Evolutionary conservation across 768 basidiomycete genomes (phyloP).

Genomic region (Termitomyces eurrhizus): DNA sequence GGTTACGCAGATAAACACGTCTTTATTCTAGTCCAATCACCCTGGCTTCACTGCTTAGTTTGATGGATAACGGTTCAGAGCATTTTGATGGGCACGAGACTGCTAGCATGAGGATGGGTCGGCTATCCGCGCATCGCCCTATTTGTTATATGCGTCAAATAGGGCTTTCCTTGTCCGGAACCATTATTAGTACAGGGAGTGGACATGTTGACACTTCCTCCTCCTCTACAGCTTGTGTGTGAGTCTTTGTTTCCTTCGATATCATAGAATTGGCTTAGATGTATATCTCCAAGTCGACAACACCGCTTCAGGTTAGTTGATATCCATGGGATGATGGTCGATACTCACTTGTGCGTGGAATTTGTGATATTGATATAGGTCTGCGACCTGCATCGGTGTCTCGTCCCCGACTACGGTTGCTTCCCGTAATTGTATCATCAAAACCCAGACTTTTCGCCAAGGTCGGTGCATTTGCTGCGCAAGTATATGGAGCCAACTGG

Average conservation of each 20-base stretch:
- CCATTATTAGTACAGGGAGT: constrained; percentile 29
- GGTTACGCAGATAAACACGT: too few relatives aligned
- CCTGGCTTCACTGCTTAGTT: not conserved
- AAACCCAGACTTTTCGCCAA: constrained; percentile 14
- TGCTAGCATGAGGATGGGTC: not conserved
- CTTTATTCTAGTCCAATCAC: too few relatives aligned
- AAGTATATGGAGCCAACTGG: constrained; percentile 38
- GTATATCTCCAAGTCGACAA: constrained; percentile 28
- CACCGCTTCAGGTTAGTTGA: constrained; percentile 21
- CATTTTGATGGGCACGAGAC: not conserved
- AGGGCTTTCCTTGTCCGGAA: constrained; percentile 34
- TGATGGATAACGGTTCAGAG: not conserved
- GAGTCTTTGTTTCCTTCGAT: constrained; percentile 10
- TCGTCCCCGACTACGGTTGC: not conserved
- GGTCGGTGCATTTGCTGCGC: constrained; percentile 28
- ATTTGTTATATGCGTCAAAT: constrained; percentile 5
- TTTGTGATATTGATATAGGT: not conserved
- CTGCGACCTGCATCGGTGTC: constrained; percentile 7
- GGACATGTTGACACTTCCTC: constrained; percentile 36
- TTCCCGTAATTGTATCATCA: not conserved
- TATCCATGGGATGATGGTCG: not conserved
- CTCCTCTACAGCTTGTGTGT: constrained; percentile 40
- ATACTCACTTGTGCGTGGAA: not conserved
- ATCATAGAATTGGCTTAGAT: not conserved
- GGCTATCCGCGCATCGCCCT: not conserved